Evolutionary conservation across 2,329 filamentous ascomycete genomes (phyloP), one percentile per base, ranked within the genome.

Genomic region (Trichoderma endophyticum): DNA sequence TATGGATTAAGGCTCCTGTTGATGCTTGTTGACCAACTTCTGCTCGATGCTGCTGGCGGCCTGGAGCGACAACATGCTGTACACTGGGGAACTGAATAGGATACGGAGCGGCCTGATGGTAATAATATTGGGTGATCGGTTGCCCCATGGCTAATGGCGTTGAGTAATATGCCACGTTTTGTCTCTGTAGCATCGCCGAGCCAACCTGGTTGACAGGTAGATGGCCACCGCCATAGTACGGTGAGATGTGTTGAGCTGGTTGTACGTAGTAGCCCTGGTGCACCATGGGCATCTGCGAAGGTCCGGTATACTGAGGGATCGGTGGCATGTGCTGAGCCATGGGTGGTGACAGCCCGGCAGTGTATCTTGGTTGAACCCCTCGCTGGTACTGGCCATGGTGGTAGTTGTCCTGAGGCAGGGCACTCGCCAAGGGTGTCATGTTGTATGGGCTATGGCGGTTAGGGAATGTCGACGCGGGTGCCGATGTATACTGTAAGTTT

Each of bases 201-300:
- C 81, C 62, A 76, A 79, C 56, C 81, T 83, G 74, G n/a, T 80
- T 76, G 21, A 82, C 79, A 7, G 82, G 75, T 59, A 85, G 75
- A 18, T 84, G 82, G 6, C 79, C 70, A 36, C 77, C 79, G 62
- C 78, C 80, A 73, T 86, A 87, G 73, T 83, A 87, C 14, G 81
- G 83, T n/a, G 67, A 24, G 15, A 80, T 76, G 73, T 84, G 81
- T 36, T 83, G 83, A 57, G 84, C 82, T 64, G 84, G 85, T 9
- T 83, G 80, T 68, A 84, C 73, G 73, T 88, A 88, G 74, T 85
- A 88, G 28, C 82, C 82, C 62, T 84, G 85, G 21, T 77, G 79
- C 26, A 79, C 73, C 72, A 85, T 77, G 18, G 80, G 77, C 75
- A 86, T 81, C 28, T 78, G 73, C 9, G 77, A 75, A 71, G 83